Percentiles rank a stretch among this genome's conserved stretches.
These are phyloP conservation scores for Boletellus deceptivus DNA, from an alignment of 1,284 basidiomycete genomes.

Conservation along the genomic window DNA sequence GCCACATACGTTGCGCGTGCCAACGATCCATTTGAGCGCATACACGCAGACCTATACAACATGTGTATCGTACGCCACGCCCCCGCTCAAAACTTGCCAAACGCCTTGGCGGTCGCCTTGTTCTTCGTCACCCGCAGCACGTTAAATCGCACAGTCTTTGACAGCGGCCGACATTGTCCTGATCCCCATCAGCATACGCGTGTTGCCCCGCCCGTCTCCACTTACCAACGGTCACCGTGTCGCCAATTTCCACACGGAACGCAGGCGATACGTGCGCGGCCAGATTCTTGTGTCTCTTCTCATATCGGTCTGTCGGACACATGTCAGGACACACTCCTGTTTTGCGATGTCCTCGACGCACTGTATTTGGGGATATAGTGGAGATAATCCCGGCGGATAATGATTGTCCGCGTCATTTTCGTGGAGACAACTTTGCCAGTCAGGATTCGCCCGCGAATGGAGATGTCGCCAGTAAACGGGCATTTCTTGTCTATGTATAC, in stretches of 20 bases:
- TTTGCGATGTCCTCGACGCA: slow-evolving; percentile 36
- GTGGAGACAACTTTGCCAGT: slow-evolving; percentile 97
- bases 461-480: slow-evolving; percentile 94
- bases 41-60: slow-evolving; percentile 28
- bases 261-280: slow-evolving; percentile 97
- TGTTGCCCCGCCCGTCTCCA: slow-evolving; percentile 19
- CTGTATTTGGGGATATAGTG: slow-evolving; percentile 99
- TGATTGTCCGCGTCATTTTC: slow-evolving; percentile 99
- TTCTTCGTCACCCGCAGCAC: slow-evolving; percentile 89
- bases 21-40: slow-evolving; percentile 31
- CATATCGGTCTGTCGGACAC: slow-evolving; percentile 74
- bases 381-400: slow-evolving; percentile 98
- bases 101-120: slow-evolving; percentile 86
- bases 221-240: slow-evolving; percentile 93
- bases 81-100: slow-evolving; percentile 84
- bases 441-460: slow-evolving; percentile 98
- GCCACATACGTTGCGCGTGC: too few species aligned
- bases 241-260: slow-evolving; percentile 94
- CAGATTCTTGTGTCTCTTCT: slow-evolving; percentile 98
- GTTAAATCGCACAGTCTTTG: slow-evolving; percentile 99
- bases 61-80: slow-evolving; percentile 6
- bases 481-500: slow-evolving; percentile 91
- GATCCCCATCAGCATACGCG: slow-evolving; percentile 1
- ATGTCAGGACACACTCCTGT: slow-evolving; percentile 11
- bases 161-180: slow-evolving; percentile 98